Evolutionary conservation across 2,329 filamentous ascomycete species (phyloP).

Genomic region (Incumbomyces delicatus): DNA sequence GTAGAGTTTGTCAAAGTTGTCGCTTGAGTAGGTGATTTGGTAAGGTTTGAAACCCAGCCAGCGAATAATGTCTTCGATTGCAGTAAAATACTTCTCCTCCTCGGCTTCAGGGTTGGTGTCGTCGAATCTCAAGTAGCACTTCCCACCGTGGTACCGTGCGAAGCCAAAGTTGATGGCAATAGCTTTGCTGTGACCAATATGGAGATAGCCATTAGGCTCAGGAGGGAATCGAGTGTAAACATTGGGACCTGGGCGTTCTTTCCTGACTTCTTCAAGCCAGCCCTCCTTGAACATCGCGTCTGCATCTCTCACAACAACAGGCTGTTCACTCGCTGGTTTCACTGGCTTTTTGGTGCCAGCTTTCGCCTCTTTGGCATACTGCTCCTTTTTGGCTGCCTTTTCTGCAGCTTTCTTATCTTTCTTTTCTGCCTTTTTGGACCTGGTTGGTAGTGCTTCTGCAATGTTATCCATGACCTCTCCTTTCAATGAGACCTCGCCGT

Average conservation of each 20-base stretch:
- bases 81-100: conserved; percentile 76
- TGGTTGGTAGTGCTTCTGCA: conserved; percentile 22
- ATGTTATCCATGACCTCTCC: conserved; percentile 29
- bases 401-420: conserved; percentile 22
- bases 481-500: conserved; percentile 13
- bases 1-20: conserved; percentile 83
- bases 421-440: conserved; percentile 33
- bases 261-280: conserved; percentile 63
- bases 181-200: conserved; percentile 90
- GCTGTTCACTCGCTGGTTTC: conserved; percentile 23
- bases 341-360: conserved; percentile 18
- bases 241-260: conserved; percentile 51
- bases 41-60: conserved; percentile 81
- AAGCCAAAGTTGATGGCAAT: conserved; percentile 97
- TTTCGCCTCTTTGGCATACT: conserved; percentile 25
- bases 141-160: conserved; percentile 70
- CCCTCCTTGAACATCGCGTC: conserved; percentile 72
- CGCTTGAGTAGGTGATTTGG: conserved; percentile 75
- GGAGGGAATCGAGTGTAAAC: conserved; percentile 65
- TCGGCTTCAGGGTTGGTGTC: conserved; percentile 94
- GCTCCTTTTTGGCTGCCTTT: conserved; percentile 22
- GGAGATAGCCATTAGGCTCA: conserved; percentile 86
- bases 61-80: conserved; percentile 77
- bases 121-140: conserved; percentile 71
- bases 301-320: conserved; percentile 29